Evolutionary conservation across 768 basidiomycete genomes (phyloP).

Genomic region (Amanita fuliginea): DNA sequence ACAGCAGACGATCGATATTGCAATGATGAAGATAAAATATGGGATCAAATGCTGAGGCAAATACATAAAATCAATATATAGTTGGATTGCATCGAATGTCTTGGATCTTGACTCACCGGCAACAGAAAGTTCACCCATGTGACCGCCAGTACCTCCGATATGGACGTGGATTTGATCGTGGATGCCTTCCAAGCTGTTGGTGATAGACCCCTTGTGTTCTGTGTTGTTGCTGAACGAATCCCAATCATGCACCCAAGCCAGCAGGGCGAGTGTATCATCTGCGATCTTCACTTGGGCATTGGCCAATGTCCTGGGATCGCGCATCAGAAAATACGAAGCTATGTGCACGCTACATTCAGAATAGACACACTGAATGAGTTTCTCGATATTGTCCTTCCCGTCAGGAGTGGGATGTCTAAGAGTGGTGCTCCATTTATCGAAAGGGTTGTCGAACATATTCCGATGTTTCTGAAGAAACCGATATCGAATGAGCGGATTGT

Average conservation of each 20-base stretch:
- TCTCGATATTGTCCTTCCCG: conserved; percentile 20
- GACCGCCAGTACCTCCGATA: conserved; percentile 27
- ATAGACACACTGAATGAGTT: conserved; percentile 16
- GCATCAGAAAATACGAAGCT: background rate
- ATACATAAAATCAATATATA: too few species aligned
- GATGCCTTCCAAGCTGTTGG: conserved; percentile 39
- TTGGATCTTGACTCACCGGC: conserved; percentile 20
- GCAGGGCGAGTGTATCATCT: conserved; percentile 24
- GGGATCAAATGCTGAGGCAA: conserved; percentile 32
- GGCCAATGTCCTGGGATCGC: conserved; percentile 12
- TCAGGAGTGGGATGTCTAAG: conserved; percentile 20
- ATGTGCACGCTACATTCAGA: too few species aligned
- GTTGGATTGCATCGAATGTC: background rate
- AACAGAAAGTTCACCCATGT: conserved; percentile 28
- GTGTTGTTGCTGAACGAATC: conserved; percentile 36
- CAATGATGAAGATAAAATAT: conserved; percentile 45
- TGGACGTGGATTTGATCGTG: conserved; percentile 37
- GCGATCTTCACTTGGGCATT: conserved; percentile 16
- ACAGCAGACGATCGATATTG: conserved; percentile 40
- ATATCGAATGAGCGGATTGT: conserved; percentile 25
- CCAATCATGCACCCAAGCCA: conserved; percentile 29
- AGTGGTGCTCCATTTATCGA: conserved; percentile 22
- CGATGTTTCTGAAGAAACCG: conserved; percentile 15
- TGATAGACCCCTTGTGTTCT: conserved; percentile 23
- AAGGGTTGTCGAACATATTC: conserved; percentile 19